Base-by-base conservation (phyloP, 208 protist species). In the Trypanosoma cruzi region DNA sequence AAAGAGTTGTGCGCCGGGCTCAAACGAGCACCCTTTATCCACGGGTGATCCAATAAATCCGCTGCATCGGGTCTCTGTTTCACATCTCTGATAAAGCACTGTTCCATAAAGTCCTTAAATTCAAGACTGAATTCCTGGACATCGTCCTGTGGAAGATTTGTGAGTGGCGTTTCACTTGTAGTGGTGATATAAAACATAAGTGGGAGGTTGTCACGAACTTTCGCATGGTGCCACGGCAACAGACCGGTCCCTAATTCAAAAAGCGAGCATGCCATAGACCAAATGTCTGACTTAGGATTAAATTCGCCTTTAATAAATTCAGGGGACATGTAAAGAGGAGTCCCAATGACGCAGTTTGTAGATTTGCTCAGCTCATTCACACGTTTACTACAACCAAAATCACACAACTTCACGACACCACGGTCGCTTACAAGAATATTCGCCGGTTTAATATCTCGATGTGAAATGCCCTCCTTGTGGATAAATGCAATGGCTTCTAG, bases 301-400 rank as follows among this genome's bases (percentile, higher is more conserved):
- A 73, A 75, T 60, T 93, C 87, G 14, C 92, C 88, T 44, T 87
- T 94, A 69, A 97, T 97, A 58, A 93, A 74, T 68, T 97, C 92
- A 6, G 92, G 92, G 0, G 92, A 82, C 87, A 97, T 95, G 80
- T 97, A 97, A 10, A 90, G 82, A 22, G 92, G 92, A 3, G 92
- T 97, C 14, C 92, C 92, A 61, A 97, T 89, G 57, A 97, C 89
- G 71, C 85, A 94, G 61, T 79, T 92, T 40, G 86, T 70, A 18
- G 89, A 82, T 64, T 90, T 93, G 73, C 76, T 92, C 31, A 94
- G 77, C 69, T 97, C 89, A 46, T 82, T 84, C 13, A 97, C 77
- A n/a, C 89, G 85, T 71, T 95, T 97, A 68, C 87, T 90, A 66
- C 89, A 95, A 26, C 93, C 93, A 77, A 97, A 97, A 64, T 97